A percentile compares a stretch with the other conserved stretches of the same genome.
Conservation (phyloP, 2,329 filamentous ascomycete genomes). For the Zopfia rhizophila region DNA sequence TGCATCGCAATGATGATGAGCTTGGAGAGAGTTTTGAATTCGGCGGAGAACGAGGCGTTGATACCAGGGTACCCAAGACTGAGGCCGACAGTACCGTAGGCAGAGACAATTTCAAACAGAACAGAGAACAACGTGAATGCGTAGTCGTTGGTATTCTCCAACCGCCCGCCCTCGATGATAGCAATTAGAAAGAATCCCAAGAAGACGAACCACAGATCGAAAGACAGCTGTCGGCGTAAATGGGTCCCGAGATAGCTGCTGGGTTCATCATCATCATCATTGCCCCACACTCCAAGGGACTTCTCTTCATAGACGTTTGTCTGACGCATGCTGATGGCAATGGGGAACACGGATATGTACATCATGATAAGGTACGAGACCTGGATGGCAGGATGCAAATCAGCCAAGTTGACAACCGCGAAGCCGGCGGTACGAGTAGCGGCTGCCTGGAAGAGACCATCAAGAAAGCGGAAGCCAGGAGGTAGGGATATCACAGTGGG, state of each 20-base stretch:
- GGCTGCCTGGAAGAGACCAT: slow-evolving; percentile 89
- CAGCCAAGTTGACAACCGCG: slow-evolving; percentile 78
- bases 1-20: slow-evolving; percentile 75
- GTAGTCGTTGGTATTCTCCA: slow-evolving; percentile 70
- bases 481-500: slow-evolving; percentile 74
- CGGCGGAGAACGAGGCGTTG: slow-evolving; percentile 82
- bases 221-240: slow-evolving; percentile 91
- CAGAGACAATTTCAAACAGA: slow-evolving; percentile 55
- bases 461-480: slow-evolving; percentile 78
- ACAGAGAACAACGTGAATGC: slow-evolving; percentile 61
- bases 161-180: slow-evolving; percentile 81
- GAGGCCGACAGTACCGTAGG: slow-evolving; percentile 85
- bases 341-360: slow-evolving; percentile 98
- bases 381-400: slow-evolving; percentile 88
- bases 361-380: slow-evolving; percentile 98
- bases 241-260: slow-evolving; percentile 91
- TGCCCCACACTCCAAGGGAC: slow-evolving; percentile 77
- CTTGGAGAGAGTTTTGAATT: slow-evolving; percentile 79
- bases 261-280: slow-evolving; percentile 62
- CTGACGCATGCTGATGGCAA: slow-evolving; percentile 91
- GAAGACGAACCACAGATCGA: slow-evolving; percentile 98
- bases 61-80: slow-evolving; percentile 81
- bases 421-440: slow-evolving; percentile 93
- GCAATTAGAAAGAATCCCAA: slow-evolving; percentile 91
- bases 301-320: slow-evolving; percentile 98